A percentile compares a stretch with the other conserved stretches of the same genome.
phyloP scores from a whole-genome alignment of 345 rosid genomes.

The Xanthoceras sorbifolium region DNA sequence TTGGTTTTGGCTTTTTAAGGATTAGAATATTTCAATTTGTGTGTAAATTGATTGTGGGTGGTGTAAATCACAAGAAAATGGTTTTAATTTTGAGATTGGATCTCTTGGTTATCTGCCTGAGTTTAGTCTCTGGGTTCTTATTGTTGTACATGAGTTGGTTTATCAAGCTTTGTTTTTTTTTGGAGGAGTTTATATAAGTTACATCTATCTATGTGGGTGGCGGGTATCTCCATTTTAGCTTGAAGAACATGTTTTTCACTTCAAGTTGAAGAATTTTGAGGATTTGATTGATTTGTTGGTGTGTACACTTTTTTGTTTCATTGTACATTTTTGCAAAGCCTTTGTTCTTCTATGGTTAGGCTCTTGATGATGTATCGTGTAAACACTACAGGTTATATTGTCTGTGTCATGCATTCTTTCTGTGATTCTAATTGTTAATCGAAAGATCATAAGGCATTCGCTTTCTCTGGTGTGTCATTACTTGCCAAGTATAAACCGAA shows the following conservation, averaged over 20 bases:
- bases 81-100: slow-evolving; percentile 1
- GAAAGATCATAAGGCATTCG: not conserved
- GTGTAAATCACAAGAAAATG: slow-evolving; percentile 8
- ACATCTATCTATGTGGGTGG: not conserved
- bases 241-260: not conserved
- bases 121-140: not conserved
- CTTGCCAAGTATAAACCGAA: not conserved
- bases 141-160: not conserved
- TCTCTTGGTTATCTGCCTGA: not conserved
- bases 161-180: slow-evolving; percentile 1
- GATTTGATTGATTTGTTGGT: not conserved
- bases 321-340: not conserved
- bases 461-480: not conserved
- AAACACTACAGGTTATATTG: not conserved
- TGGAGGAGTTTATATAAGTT: not conserved
- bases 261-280: not conserved
- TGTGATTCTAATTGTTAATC: not conserved
- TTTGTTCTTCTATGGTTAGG: not conserved
- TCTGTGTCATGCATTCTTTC: not conserved
- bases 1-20: not conserved
- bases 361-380: not conserved
- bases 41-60: not conserved
- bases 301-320: too few species aligned
- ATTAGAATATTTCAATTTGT: not conserved
- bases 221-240: not conserved